phyloP scores from a whole-genome alignment of 495 filamentous ascomycete genomes.

The Aspergillus mulundensis region DNA sequence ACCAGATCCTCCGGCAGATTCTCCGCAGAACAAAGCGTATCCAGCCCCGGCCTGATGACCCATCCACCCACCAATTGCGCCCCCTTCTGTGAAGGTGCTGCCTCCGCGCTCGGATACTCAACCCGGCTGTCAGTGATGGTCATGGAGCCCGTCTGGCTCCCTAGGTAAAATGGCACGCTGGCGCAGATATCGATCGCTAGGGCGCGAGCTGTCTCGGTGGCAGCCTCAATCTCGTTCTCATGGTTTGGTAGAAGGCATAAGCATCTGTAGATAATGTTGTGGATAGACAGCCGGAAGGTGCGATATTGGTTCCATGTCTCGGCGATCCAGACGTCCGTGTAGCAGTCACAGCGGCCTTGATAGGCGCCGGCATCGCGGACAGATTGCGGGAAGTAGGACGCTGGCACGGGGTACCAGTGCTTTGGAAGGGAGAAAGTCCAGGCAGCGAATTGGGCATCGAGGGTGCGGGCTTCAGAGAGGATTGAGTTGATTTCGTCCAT shows the following conservation, averaged over 20 bases:
- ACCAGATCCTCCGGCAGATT: conserved; percentile 24
- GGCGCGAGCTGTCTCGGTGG: conserved; percentile 21
- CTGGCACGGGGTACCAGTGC: conserved; percentile 29
- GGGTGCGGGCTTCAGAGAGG: conserved; percentile 22
- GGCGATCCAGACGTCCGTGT: conserved; percentile 56
- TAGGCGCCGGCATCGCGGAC: conserved; percentile 38
- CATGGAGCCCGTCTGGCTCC: conserved; percentile 31
- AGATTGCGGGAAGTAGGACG: conserved; percentile 31
- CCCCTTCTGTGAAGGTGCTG: conserved; percentile 25
- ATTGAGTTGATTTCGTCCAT: conserved; percentile 16
- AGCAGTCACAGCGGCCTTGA: conserved; percentile 54
- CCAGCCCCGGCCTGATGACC: conserved; percentile 26
- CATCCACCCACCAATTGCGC: conserved; percentile 39
- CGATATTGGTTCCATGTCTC: conserved; percentile 63
- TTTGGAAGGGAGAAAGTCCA: conserved; percentile 30
- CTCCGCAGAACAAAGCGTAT: conserved; percentile 20
- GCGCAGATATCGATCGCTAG: conserved; percentile 40
- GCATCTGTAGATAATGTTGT: conserved; percentile 45
- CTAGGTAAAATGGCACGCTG: conserved; percentile 39
- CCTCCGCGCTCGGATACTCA: conserved; percentile 34
- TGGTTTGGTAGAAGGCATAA: conserved; percentile 19
- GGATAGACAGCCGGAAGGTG: conserved; percentile 52
- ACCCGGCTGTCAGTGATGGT: conserved; percentile 28
- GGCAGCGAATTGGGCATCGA: conserved; percentile 25
- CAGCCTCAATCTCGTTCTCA: conserved; percentile 16